A percentile compares a stretch with the other conserved stretches of the same genome.
These are phyloP conservation scores for Paracamarosporium sp. DNA, from an alignment of 2,329 filamentous ascomycete species.

Conservation along the genomic window DNA sequence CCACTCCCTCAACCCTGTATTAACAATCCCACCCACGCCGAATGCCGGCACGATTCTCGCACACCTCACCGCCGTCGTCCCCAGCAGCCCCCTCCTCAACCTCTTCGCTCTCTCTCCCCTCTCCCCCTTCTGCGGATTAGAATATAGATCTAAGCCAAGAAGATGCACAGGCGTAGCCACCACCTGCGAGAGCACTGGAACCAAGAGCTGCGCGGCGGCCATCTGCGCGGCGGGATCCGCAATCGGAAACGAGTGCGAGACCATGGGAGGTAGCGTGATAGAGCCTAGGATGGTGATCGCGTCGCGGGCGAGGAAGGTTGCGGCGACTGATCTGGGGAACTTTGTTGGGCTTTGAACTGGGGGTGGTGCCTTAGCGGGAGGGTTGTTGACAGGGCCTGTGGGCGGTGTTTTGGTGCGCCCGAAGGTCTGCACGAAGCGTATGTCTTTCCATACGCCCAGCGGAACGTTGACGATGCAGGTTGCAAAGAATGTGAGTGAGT, in stretches of 20 bases:
- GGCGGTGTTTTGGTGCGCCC: constrained; percentile 13
- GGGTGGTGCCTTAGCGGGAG: neutral
- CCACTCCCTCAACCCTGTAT: constrained; percentile 27
- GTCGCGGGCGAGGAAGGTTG: constrained; percentile 37
- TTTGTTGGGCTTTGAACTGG: constrained; percentile 8
- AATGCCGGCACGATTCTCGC: constrained; percentile 38
- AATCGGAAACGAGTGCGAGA: constrained; percentile 25
- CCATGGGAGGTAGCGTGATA: constrained; percentile 33
- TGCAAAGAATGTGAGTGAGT: constrained; percentile 31
- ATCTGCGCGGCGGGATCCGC: constrained; percentile 24
- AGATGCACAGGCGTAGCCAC: constrained; percentile 36
- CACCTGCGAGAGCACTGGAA: constrained; percentile 35
- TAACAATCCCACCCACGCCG: constrained; percentile 32
- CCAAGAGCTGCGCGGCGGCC: constrained; percentile 32
- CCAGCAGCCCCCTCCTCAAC: constrained; percentile 18
- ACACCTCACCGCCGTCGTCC: constrained; percentile 33
- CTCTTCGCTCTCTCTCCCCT: constrained; percentile 9
- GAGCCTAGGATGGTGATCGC: constrained; percentile 40
- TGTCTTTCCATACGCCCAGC: constrained; percentile 35
- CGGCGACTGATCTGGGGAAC: constrained; percentile 23
- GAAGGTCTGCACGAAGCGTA: constrained; percentile 36
- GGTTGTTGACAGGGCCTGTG: neutral
- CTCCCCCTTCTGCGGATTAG: constrained; percentile 3
- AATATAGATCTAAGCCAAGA: constrained; percentile 34
- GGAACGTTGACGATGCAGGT: constrained; percentile 37